Percentiles rank a stretch among this genome's conserved stretches.
Conservation (phyloP, 768 basidiomycete genomes). For the Leccinellum rugosiceps region DNA sequence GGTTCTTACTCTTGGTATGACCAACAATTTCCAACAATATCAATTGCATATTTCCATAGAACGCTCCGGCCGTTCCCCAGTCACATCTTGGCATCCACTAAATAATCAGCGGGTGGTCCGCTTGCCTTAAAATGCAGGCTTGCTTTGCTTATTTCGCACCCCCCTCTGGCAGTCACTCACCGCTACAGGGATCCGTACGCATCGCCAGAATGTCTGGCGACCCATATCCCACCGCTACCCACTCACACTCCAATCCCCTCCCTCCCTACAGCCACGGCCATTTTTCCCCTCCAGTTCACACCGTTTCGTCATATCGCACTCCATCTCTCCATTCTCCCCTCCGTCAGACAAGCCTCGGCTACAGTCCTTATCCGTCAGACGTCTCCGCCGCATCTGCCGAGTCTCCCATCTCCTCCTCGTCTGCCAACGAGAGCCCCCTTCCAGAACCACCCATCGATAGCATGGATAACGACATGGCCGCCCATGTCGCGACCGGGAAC, state of each 20-base stretch:
- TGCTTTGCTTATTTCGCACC: conserved; percentile 24
- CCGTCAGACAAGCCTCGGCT: conserved; percentile 17
- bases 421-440: conserved; percentile 39
- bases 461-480: conserved; percentile 28
- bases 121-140: conserved; percentile 30
- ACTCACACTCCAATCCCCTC: conserved; percentile 16
- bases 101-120: conserved; percentile 12
- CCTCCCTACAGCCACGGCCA: conserved; percentile 17
- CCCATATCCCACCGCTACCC: conserved; percentile 19
- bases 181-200: conserved; percentile 7
- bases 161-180: conserved; percentile 1
- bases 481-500: conserved; percentile 22
- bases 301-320: conserved; percentile 17
- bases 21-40: conserved; percentile 33
- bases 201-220: conserved; percentile 24
- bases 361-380: conserved; percentile 38
- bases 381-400: conserved; percentile 34
- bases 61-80: conserved; percentile 28
- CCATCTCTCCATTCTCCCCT: conserved; percentile 16
- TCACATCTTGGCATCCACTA: conserved; percentile 21
- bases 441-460: conserved; percentile 36
- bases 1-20: conserved; percentile 32
- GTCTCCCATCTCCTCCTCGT: conserved; percentile 41
- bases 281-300: conserved; percentile 16
- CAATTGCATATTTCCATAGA: conserved; percentile 35